Conservation (phyloP, 1,139 yeast species). For the Pichia sp. region DNA sequence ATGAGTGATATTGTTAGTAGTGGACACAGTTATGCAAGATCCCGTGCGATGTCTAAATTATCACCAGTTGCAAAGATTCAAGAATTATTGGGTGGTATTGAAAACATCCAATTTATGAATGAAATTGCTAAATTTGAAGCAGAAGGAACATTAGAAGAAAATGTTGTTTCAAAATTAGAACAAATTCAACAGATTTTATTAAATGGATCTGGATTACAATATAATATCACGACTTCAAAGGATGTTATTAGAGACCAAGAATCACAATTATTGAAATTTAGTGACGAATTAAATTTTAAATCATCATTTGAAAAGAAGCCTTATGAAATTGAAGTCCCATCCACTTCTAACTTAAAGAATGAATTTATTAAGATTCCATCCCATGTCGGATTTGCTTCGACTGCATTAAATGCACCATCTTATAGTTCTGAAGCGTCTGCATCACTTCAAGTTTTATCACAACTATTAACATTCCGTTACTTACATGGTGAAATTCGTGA, state of each 20-base stretch:
- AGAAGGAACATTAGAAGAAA: slow-evolving; percentile 43
- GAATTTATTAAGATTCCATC: slow-evolving; percentile 71
- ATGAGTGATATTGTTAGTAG: slow-evolving; percentile 73
- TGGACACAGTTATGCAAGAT: slow-evolving; percentile 82
- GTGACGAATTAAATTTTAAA: slow-evolving; percentile 19
- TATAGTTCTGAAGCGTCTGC: slow-evolving; percentile 77
- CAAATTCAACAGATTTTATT: slow-evolving; percentile 47
- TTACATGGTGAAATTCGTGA: slow-evolving; percentile 89
- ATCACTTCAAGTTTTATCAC: slow-evolving; percentile 73
- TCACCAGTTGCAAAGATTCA: slow-evolving; percentile 54
- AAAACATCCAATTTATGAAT: slow-evolving; percentile 66
- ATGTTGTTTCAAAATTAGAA: slow-evolving; percentile 58
- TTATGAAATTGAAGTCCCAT: slow-evolving; percentile 10
- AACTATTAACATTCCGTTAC: slow-evolving; percentile 72
- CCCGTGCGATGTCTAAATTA: slow-evolving; percentile 59
- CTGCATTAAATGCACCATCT: slow-evolving; percentile 60
- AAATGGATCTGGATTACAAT: slow-evolving; percentile 38
- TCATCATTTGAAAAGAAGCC: slow-evolving; percentile 14
- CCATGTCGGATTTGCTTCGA: slow-evolving; percentile 81
- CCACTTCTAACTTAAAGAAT: not conserved
- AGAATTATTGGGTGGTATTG: slow-evolving; percentile 66
- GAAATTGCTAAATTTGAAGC: slow-evolving; percentile 56
- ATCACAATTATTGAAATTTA: slow-evolving; percentile 36
- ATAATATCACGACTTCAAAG: slow-evolving; percentile 57
- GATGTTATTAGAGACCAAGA: slow-evolving; percentile 40